These are phyloP conservation scores for Dictyostelium intermedium DNA, from an alignment of 78 protist species.

Conservation along the genomic window DNA sequence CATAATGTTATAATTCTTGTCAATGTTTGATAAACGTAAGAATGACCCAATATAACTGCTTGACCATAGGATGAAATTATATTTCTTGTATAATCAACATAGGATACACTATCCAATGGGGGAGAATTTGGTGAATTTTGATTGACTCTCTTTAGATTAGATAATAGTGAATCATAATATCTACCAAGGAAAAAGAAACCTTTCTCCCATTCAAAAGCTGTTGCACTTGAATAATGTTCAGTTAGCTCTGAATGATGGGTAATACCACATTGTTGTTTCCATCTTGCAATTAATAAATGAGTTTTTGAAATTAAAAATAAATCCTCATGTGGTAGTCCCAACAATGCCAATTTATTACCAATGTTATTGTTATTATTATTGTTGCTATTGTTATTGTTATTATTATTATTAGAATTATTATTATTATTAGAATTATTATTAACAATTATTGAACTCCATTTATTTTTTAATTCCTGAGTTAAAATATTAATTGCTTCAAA, in stretches of 20 bases:
- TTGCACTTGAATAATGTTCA: background rate
- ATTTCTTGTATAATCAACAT: background rate
- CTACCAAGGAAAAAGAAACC: constrained; percentile 74
- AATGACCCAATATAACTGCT: constrained; percentile 45
- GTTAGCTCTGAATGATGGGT: constrained; percentile 19
- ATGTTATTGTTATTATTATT: too few species aligned
- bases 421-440: too few species aligned
- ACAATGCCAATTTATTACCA: background rate
- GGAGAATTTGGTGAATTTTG: constrained; percentile 8
- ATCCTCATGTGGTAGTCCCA: background rate
- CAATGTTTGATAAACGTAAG: constrained; percentile 74
- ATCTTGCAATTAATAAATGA: background rate
- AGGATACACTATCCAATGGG: background rate
- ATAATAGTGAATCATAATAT: constrained; percentile 68
- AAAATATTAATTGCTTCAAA: constrained; percentile 50
- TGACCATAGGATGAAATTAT: constrained; percentile 43
- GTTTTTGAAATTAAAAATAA: background rate
- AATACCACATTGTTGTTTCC: constrained; percentile 57
- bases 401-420: too few species aligned
- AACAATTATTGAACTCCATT: background rate
- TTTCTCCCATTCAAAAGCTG: constrained; percentile 79
- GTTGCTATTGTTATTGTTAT: background rate
- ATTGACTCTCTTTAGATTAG: background rate
- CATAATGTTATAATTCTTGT: constrained; percentile 87
- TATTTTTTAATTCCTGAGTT: background rate